Percentiles rank a stretch among this genome's conserved stretches.
Evolutionary conservation across 2,329 filamentous ascomycete species (phyloP).

Genomic region (Sphaceloma murrayae): DNA sequence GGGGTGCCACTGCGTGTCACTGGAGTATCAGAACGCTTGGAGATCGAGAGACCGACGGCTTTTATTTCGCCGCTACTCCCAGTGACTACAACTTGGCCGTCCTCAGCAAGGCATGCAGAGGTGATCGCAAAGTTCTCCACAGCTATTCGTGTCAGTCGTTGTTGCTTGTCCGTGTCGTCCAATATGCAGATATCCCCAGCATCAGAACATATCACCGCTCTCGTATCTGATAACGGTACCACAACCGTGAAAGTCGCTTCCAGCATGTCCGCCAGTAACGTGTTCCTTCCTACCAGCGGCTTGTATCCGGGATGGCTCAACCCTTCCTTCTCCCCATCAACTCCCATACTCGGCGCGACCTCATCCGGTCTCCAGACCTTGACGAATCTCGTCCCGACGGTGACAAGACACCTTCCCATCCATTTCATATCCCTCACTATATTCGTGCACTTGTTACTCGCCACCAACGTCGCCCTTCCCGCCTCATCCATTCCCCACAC

Average conservation of each 20-base stretch:
- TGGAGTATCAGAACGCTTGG: neutral
- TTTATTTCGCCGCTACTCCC: constrained; percentile 50
- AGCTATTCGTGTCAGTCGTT: constrained; percentile 58
- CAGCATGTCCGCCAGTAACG: constrained; percentile 68
- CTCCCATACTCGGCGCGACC: constrained; percentile 18
- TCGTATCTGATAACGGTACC: constrained; percentile 58
- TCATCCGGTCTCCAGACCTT: constrained; percentile 84
- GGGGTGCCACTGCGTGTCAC: constrained; percentile 5
- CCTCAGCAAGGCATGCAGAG: constrained; percentile 52
- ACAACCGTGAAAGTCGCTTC: constrained; percentile 79
- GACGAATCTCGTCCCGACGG: constrained; percentile 80
- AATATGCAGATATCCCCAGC: constrained; percentile 81
- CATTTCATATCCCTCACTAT: constrained; percentile 79
- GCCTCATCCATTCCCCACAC: constrained; percentile 82
- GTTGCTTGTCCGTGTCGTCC: constrained; percentile 63
- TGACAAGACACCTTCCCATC: constrained; percentile 76
- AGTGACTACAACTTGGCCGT: constrained; percentile 55
- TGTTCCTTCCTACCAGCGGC: constrained; percentile 69
- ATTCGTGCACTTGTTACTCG: constrained; percentile 86
- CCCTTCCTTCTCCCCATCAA: constrained; percentile 16
- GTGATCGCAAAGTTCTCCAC: constrained; percentile 58
- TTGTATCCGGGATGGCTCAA: constrained; percentile 43
- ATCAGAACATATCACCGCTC: constrained; percentile 77
- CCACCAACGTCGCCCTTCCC: constrained; percentile 68
- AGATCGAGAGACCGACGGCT: constrained; percentile 7